Evolutionary conservation across 495 filamentous ascomycete species (phyloP), one percentile per base, ranked within the genome.

Genomic region (Daldinia decipiens): DNA sequence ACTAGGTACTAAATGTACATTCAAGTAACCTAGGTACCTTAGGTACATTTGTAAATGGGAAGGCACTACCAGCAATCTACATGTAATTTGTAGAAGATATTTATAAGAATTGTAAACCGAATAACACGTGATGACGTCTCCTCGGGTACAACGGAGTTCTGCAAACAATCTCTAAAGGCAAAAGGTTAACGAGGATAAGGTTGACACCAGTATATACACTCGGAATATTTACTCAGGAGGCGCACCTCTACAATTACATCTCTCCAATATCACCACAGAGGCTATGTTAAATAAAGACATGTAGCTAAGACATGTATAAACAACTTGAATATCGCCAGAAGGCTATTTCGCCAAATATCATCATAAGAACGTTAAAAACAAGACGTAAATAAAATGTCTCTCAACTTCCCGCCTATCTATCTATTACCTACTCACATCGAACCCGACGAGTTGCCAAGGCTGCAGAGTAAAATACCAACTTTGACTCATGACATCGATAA

Each of bases 401-500:
- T 74, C 31, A 31, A 63, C 38, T 84, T 94, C 50, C 93, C 95
- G 5, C 79, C 88, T 6, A 89, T 94, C 11, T 95, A 88, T 64
- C 85, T 98, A 47, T 86, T 97, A 0, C 80, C 89, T 5, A 87
- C 90, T 8, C 89, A 94, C 68, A 82, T 97, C 12, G 78, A 83
- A 0, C 76, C 85, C 15, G 82, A 89, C 4, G 84, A 89, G 59
- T 79, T 92, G 17, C 86, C 91, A 54, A 76, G 84, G 32, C 65
- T 89, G 13, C 91, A 95, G 74, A 84, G 88, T 11, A 81, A 86
- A 19, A 85, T 97, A 15, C 80, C 82, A 3, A 77, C 81, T 0
- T 76, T 97, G 47, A 96, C 93, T 0, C 90, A 90, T 59, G 88
- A 94, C 74, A 81, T 90, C 56, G 79, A 82, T 3, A 91, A 97